Evolutionary conservation across 2,329 filamentous ascomycete species (phyloP).

Genomic region (Orbilia javanica): DNA sequence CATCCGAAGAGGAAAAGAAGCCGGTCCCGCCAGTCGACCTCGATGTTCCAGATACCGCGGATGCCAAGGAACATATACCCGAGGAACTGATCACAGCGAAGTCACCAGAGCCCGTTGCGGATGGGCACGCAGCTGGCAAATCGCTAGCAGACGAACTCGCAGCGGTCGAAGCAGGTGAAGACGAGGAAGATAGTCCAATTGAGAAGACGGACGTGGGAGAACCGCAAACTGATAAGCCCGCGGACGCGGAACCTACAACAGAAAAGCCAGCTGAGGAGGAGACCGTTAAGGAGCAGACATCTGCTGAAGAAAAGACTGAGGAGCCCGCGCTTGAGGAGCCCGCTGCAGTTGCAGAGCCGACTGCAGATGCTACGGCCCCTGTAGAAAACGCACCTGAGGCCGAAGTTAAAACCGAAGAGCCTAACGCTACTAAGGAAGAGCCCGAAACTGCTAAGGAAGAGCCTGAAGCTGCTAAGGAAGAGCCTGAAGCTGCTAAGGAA

Average conservation of each 20-base stretch:
- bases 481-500: constrained; percentile 12
- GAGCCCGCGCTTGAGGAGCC: constrained; percentile 8
- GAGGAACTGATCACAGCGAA: constrained; percentile 20
- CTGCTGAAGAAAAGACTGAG: constrained; percentile 1
- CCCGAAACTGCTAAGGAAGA: background rate
- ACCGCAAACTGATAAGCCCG: constrained; percentile 8
- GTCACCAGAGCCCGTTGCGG: background rate
- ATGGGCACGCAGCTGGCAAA: constrained; percentile 15
- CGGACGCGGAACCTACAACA: constrained; percentile 12
- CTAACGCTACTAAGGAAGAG: constrained; percentile 3
- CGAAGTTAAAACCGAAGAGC: constrained; percentile 13
- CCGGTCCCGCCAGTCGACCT: constrained; percentile 29
- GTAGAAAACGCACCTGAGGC: constrained; percentile 18
- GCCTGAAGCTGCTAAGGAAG: background rate
- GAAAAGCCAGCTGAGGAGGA: constrained; percentile 16
- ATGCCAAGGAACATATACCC: constrained; percentile 32
- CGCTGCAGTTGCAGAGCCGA: background rate
- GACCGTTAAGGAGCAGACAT: constrained; percentile 1
- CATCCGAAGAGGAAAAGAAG: constrained; percentile 21
- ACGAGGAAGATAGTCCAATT: background rate
- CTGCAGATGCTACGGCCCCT: background rate
- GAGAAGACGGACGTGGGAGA: constrained; percentile 20
- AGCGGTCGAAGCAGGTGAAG: background rate
- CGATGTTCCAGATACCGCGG: constrained; percentile 53
- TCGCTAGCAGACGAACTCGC: constrained; percentile 6